Percentiles rank a stretch among this genome's conserved stretches.
These are phyloP conservation scores for Aureobasidium sp. DNA, from an alignment of 2,329 filamentous ascomycete species.

Conservation along the genomic window DNA sequence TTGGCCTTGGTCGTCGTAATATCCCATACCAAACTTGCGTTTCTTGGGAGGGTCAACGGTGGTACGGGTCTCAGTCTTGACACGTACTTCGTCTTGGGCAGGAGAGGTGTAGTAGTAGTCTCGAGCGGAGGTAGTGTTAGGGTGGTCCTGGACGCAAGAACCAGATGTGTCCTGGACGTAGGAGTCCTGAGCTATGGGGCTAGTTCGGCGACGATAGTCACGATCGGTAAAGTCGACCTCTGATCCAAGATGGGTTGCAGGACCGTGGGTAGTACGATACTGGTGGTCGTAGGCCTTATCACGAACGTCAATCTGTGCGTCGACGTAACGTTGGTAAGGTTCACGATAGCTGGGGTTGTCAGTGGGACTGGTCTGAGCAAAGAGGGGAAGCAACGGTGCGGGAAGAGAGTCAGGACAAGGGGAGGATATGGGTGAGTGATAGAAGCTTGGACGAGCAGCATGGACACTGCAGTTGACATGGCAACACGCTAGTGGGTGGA, in stretches of 20 bases:
- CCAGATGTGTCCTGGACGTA: slow-evolving; percentile 25
- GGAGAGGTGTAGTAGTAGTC: slow-evolving; percentile 33
- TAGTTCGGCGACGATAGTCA: slow-evolving; percentile 34
- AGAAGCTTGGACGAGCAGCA: slow-evolving; percentile 12
- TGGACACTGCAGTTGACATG: slow-evolving; percentile 15
- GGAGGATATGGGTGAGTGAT: slow-evolving; percentile 4
- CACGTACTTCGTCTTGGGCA: slow-evolving; percentile 42
- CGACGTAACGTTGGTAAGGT: slow-evolving; percentile 51
- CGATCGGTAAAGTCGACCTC: slow-evolving; percentile 51
- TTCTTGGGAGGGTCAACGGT: slow-evolving; percentile 45
- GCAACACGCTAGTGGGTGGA: slow-evolving; percentile 19
- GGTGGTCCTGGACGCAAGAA: slow-evolving; percentile 21
- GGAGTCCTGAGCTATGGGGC: slow-evolving; percentile 35
- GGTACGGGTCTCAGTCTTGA: slow-evolving; percentile 42
- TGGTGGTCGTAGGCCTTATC: slow-evolving; percentile 41
- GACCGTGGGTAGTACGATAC: slow-evolving; percentile 41
- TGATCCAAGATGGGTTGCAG: slow-evolving; percentile 49
- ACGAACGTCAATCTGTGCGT: slow-evolving; percentile 62
- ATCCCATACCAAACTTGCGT: slow-evolving; percentile 62
- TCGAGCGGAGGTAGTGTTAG: slow-evolving; percentile 28
- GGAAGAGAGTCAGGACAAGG: slow-evolving; percentile 14
- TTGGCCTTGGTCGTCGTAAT: slow-evolving; percentile 72
- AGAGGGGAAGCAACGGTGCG: slow-evolving; percentile 13
- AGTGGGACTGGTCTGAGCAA: slow-evolving; percentile 11
- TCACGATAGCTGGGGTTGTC: slow-evolving; percentile 45